Conservation (phyloP, 139 green algal genomes). For the Coelastrella sp. region DNA sequence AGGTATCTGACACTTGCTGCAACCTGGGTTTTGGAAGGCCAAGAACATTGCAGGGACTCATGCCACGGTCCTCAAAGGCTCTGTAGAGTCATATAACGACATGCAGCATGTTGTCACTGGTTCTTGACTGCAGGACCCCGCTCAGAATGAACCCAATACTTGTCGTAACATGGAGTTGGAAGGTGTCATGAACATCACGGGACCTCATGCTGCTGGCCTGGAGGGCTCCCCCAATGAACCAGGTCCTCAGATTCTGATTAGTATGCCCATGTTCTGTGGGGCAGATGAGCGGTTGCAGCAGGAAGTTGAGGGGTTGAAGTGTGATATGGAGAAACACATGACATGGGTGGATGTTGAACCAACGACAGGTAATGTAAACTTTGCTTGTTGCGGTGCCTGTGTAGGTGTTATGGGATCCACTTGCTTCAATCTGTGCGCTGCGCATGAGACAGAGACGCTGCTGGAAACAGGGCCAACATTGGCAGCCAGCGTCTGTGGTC, state of each 20-base stretch:
- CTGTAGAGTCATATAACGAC: too few species aligned
- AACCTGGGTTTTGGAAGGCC: too few species aligned
- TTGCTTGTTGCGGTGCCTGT: too few species aligned
- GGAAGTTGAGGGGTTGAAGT: slow-evolving; percentile 25
- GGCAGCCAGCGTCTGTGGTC: too few species aligned
- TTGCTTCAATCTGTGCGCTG: too few species aligned
- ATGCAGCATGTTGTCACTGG: neutral
- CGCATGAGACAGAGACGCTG: too few species aligned
- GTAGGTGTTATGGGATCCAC: too few species aligned
- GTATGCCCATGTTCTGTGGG: slow-evolving; percentile 45
- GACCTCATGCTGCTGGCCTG: neutral
- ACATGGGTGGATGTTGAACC: slow-evolving; percentile 44
- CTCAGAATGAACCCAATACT: slow-evolving; percentile 9
- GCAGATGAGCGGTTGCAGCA: slow-evolving; percentile 3
- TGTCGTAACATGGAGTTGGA: slow-evolving; percentile 35
- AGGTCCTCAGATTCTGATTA: slow-evolving; percentile 23
- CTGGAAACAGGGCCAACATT: too few species aligned
- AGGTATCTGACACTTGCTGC: neutral
- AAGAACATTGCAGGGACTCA: too few species aligned
- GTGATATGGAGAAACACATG: slow-evolving; percentile 35
- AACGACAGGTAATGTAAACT: neutral
- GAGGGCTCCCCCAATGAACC: neutral
- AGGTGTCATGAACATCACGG: slow-evolving; percentile 43
- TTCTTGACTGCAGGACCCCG: slow-evolving; percentile 19
- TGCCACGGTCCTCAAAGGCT: too few species aligned